Base-by-base conservation (phyloP, 2,329 filamentous ascomycete genomes). In the Tricladium varicosporioides region DNA sequence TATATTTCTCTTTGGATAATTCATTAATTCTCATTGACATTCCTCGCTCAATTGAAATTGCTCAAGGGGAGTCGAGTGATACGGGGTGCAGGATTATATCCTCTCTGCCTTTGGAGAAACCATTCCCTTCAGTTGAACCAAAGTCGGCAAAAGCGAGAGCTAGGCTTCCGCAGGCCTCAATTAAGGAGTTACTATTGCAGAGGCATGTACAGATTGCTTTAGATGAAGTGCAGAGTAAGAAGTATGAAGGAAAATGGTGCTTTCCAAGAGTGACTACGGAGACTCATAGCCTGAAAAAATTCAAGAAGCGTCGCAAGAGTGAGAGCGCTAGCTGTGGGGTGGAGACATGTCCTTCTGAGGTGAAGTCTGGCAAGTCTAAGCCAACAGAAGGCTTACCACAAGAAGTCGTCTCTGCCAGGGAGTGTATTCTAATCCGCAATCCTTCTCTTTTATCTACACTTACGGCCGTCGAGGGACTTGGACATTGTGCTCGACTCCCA, bases 1-100 rank as follows among this genome's bases (percentile, higher is more conserved):
- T 60, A 71, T 18, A 76, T 27, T 27, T 7, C 22, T 84, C 78
- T 61, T 64, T 70, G 1, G 73, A 76, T 48, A 67, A 72, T 49
- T 76, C 79, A 47, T 71, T 86, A 53, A 75, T 83, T 18, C 70
- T 91, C 22, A 70, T 92, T 51, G 89, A 92, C 66, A 81, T 91
- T 47, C 88, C 89, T 19, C 75, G 77, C 15, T 89, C 89, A 1
- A 81, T 92, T 42, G 85, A 88, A 62, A 77, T 83, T 58, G 83
- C 82, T 15, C 89, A 92, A 71, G 77, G 47, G 14, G 2, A 14
- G 4, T 43, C 19, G 10, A 44, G 22, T 27, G 22, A 27, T 27
- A 3, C 22, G 22, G 7, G 1, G n/a, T 46, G 43, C 48, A 64
- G 55, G 53, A 48, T 71, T 1, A 27, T 76, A 11, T 82, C 80